These are phyloP conservation scores for Kitagawia praeruptora DNA, from an alignment of 129 eudicot species.

Conservation along the genomic window DNA sequence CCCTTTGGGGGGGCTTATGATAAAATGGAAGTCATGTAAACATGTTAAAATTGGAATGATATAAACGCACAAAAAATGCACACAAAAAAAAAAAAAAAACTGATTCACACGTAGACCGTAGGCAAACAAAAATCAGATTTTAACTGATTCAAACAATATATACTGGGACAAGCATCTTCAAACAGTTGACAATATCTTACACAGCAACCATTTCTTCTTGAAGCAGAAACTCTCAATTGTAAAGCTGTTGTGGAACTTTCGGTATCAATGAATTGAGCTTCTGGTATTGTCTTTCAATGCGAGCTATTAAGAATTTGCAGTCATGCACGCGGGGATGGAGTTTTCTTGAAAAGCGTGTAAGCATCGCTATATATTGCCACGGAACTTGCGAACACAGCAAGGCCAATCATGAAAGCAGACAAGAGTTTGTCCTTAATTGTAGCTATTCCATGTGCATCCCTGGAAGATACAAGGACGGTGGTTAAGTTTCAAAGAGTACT, in stretches of 20 bases:
- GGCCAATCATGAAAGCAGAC: conserved; percentile 40
- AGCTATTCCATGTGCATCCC: conserved; percentile 50
- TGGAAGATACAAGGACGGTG: conserved; percentile 2
- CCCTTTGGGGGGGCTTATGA: no score
- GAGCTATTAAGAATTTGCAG: not conserved
- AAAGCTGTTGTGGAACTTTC: not conserved
- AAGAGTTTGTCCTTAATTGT: conserved; percentile 41
- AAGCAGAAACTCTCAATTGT: conserved; percentile 1
- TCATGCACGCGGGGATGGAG: conserved; percentile 7
- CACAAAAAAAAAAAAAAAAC: no score
- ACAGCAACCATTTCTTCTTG: not conserved
- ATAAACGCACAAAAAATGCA: no score
- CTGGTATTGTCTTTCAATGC: not conserved
- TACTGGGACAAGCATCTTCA: not conserved
- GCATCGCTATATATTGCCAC: conserved; percentile 54
- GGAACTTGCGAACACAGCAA: conserved; percentile 43
- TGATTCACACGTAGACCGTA: not conserved
- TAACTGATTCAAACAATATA: conserved; percentile 2
- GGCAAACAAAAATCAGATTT: not conserved
- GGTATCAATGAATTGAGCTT: not conserved
- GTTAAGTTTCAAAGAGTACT: not conserved
- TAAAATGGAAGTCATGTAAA: no score
- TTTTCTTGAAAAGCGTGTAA: conserved; percentile 32
- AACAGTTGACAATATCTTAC: not conserved
- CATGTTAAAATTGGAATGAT: no score